These are phyloP conservation scores for Pseudogymnoascus verrucosus DNA, from an alignment of 2,329 filamentous ascomycete genomes.

Conservation along the genomic window DNA sequence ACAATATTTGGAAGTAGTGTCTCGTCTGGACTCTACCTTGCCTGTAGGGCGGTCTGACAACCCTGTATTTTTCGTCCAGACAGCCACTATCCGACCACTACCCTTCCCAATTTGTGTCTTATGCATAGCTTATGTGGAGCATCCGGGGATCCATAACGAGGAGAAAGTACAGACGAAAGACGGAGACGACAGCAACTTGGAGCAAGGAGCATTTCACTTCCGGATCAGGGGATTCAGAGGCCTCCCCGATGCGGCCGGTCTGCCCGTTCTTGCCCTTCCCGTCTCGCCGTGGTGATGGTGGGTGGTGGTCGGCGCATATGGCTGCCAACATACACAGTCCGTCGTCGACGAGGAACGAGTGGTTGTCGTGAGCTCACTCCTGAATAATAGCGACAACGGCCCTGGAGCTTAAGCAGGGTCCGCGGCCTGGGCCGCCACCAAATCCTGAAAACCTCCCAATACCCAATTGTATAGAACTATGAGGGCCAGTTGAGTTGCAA, in stretches of 20 bases:
- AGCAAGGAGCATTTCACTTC: conserved; percentile 5
- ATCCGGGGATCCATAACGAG: neutral
- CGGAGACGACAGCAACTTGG: neutral
- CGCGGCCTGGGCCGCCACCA: neutral
- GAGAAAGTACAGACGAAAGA: neutral
- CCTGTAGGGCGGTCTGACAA: neutral
- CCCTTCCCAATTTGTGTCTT: neutral
- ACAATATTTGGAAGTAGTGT: neutral
- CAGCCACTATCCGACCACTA: too few species aligned
- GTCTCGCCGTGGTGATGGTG: neutral
- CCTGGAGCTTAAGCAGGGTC: neutral
- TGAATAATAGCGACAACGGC: neutral
- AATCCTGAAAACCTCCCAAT: neutral
- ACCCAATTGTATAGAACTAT: neutral
- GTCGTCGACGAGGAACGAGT: neutral
- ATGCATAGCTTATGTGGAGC: conserved; percentile 7
- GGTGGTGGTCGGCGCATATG: neutral
- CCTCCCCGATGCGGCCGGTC: neutral
- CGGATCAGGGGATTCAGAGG: conserved; percentile 7
- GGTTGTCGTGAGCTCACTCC: neutral
- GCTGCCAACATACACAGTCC: neutral
- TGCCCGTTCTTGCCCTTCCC: neutral
- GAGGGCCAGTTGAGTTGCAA: neutral
- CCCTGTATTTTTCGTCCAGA: neutral
- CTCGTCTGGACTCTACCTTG: neutral